Percentiles rank a stretch among this genome's conserved stretches.
Evolutionary conservation across 1,139 yeast genomes (phyloP).

Genomic region (Saccharomycopsis hybrid): DNA sequence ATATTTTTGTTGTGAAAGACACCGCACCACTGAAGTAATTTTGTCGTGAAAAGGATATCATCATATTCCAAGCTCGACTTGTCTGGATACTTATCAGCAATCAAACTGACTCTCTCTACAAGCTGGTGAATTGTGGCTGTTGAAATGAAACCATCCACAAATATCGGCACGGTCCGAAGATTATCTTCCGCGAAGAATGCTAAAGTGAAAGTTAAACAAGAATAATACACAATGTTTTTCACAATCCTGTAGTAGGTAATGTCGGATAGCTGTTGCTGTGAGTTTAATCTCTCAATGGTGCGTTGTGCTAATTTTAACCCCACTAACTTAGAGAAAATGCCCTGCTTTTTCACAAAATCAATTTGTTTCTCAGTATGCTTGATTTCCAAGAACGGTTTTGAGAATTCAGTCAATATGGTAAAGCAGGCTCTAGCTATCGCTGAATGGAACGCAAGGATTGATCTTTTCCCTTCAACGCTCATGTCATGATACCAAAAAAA

Average conservation of each 20-base stretch:
- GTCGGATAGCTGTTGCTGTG: not conserved
- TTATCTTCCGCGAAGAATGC: slow-evolving; percentile 5
- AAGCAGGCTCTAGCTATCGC: slow-evolving; percentile 10
- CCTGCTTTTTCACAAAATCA: not conserved
- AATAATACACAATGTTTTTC: not conserved
- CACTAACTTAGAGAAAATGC: not conserved
- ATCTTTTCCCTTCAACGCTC: not conserved
- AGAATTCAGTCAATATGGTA: not conserved
- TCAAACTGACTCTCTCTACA: not conserved
- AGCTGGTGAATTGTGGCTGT: not conserved
- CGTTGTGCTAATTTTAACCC: slow-evolving; percentile 6
- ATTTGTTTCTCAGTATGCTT: not conserved
- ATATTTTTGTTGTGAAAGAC: not conserved
- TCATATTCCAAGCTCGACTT: not conserved
- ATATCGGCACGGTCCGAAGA: slow-evolving; percentile 1
- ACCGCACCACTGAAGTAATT: not conserved
- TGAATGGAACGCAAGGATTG: slow-evolving; percentile 3
- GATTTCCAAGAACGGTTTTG: not conserved
- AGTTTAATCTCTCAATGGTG: slow-evolving; percentile 9
- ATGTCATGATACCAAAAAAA: slow-evolving; percentile 10
- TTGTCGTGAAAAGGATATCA: not conserved
- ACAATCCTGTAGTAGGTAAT: not conserved
- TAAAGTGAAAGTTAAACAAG: slow-evolving; percentile 4
- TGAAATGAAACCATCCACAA: slow-evolving; percentile 3
- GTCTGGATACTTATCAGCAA: not conserved